Percentiles rank a stretch among this genome's conserved stretches.
These are phyloP conservation scores for Penicillium sp. DNA, from an alignment of 2,329 filamentous ascomycete genomes.

Conservation along the genomic window DNA sequence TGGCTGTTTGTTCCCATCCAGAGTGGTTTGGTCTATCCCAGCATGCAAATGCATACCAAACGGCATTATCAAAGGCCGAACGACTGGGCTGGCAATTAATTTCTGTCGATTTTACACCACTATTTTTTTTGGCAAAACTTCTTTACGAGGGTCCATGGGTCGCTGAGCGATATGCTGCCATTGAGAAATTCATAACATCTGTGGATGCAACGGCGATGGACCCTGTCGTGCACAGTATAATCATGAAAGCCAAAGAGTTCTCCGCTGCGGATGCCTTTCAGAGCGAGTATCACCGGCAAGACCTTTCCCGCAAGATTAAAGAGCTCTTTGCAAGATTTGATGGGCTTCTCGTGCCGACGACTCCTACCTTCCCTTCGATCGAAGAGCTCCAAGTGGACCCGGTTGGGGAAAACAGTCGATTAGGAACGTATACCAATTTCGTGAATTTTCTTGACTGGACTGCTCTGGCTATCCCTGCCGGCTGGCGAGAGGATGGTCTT, in stretches of 20 bases:
- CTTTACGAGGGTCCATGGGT: background rate
- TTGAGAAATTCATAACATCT: background rate
- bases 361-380: background rate
- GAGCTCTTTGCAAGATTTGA: background rate
- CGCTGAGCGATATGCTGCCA: constrained; percentile 1
- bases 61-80: background rate
- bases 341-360: background rate
- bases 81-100: background rate
- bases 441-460: constrained; percentile 62
- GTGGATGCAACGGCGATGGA: background rate
- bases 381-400: background rate
- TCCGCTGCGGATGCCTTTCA: background rate
- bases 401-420: constrained; percentile 28
- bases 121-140: background rate
- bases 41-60: background rate
- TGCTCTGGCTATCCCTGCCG: constrained; percentile 55
- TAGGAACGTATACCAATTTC: constrained; percentile 61
- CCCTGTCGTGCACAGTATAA: background rate
- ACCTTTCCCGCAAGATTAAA: background rate
- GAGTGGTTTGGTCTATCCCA: background rate
- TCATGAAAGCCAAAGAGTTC: background rate
- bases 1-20: background rate
- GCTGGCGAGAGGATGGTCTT: constrained; percentile 27
- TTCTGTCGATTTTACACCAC: background rate
- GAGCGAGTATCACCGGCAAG: background rate